Conservation (phyloP, 306 rosid species). For the Geum urbanum region DNA sequence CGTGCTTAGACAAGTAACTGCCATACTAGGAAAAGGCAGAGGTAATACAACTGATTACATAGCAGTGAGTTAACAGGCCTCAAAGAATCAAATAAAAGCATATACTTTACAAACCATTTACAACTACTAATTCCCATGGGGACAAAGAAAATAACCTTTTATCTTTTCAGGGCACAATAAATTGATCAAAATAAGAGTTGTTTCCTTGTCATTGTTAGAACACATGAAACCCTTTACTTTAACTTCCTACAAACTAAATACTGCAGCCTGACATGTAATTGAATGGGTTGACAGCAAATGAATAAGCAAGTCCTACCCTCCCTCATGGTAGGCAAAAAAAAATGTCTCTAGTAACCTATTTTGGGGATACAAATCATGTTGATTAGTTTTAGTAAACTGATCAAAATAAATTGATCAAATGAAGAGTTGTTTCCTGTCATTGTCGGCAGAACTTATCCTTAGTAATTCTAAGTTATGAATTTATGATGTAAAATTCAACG, state of each 20-base stretch:
- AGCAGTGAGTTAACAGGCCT: constrained; percentile 6
- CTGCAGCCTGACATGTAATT: not conserved
- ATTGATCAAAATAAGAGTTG: not conserved
- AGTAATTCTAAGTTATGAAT: not conserved
- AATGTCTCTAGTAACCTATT: not conserved
- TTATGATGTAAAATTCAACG: not conserved
- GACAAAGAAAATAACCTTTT: not conserved
- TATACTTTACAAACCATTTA: not conserved
- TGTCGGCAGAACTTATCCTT: not conserved
- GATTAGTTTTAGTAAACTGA: no score
- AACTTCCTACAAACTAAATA: no score
- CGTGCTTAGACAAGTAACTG: constrained; percentile 94
- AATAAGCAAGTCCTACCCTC: constrained; percentile 1
- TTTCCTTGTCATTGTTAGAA: not conserved
- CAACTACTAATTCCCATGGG: not conserved
- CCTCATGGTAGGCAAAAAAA: not conserved
- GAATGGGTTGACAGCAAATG: not conserved
- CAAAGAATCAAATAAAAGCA: not conserved
- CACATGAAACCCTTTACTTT: not conserved
- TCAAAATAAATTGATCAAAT: no score
- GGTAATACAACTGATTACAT: constrained; percentile 24
- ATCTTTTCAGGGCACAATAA: not conserved
- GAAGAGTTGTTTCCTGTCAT: no score
- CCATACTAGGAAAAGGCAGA: constrained; percentile 68
- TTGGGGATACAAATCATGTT: not conserved